phyloP scores from a whole-genome alignment of 768 basidiomycete genomes.

The Kwoniella europaea region DNA sequence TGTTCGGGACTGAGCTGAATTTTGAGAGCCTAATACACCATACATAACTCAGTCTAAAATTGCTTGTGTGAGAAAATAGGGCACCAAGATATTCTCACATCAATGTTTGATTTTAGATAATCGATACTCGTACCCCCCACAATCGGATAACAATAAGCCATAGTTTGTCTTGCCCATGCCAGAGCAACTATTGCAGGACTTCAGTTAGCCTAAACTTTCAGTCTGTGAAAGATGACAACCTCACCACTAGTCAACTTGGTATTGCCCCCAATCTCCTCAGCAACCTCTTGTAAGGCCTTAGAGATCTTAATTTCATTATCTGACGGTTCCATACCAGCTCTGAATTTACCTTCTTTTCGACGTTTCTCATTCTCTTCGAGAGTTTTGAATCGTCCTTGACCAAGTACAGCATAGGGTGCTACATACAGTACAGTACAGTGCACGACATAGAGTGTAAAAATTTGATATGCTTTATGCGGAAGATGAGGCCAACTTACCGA shows the following conservation, averaged over 20 bases:
- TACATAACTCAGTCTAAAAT: background rate
- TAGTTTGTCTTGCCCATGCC: constrained; percentile 43
- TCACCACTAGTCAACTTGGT: constrained; percentile 22
- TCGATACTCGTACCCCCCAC: constrained; percentile 47
- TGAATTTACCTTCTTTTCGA: constrained; percentile 16
- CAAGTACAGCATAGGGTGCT: constrained; percentile 62
- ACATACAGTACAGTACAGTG: background rate
- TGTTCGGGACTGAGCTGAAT: constrained; percentile 41
- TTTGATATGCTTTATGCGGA: background rate
- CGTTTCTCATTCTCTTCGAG: constrained; percentile 32
- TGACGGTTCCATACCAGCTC: constrained; percentile 4
- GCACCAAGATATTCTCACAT: constrained; percentile 5
- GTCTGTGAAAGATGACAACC: background rate
- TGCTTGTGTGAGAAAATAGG: background rate
- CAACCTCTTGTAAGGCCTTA: constrained; percentile 40
- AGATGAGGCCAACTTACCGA: constrained; percentile 10
- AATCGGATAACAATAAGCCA: constrained; percentile 46
- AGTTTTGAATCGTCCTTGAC: constrained; percentile 57
- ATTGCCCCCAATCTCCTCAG: constrained; percentile 42
- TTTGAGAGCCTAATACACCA: constrained; percentile 23
- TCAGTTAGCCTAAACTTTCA: too few species aligned
- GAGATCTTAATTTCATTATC: constrained; percentile 29
- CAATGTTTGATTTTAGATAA: constrained; percentile 33
- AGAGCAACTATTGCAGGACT: constrained; percentile 35
- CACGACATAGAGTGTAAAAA: background rate